phyloP scores from a whole-genome alignment of 805 yeast species.

The Millerozyma acaciae region DNA sequence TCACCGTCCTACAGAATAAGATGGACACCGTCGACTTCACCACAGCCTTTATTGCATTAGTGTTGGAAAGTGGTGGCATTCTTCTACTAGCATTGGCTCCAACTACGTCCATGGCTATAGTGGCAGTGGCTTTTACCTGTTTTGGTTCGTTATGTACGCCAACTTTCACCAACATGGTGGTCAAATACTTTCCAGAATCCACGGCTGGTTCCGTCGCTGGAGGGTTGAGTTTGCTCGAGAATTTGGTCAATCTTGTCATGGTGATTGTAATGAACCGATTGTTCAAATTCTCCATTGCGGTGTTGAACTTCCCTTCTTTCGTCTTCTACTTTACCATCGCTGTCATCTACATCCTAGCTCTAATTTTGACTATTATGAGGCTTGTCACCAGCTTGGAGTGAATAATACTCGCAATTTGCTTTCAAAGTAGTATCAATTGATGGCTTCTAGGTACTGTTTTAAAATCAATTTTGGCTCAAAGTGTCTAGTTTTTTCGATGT shows the following conservation, averaged over 20 bases:
- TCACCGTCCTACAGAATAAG: conserved; percentile 27
- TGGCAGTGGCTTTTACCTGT: conserved; percentile 33
- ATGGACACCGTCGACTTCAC: conserved; percentile 49
- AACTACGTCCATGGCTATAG: conserved; percentile 20
- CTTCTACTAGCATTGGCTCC: conserved; percentile 28
- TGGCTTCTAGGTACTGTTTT: too few species aligned
- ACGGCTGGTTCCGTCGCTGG: conserved; percentile 14
- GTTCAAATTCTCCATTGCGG: background rate
- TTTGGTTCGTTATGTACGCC: conserved; percentile 51
- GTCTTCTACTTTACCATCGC: too few species aligned
- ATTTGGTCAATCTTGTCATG: conserved; percentile 31
- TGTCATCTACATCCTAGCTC: too few species aligned
- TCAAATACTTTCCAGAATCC: conserved; percentile 56
- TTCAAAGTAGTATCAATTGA: too few species aligned
- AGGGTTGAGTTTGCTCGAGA: conserved; percentile 49
- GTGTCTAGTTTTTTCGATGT: too few species aligned
- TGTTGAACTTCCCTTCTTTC: background rate
- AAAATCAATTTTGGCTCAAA: too few species aligned
- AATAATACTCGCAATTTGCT: too few species aligned
- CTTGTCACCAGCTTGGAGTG: too few species aligned
- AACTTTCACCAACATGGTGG: conserved; percentile 47
- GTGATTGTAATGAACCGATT: background rate
- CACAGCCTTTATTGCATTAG: conserved; percentile 28
- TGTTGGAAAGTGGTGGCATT: conserved; percentile 35
- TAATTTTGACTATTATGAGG: too few species aligned